Evolutionary conservation across 2,329 filamentous ascomycete species (phyloP).

Genomic region (Aspergillus melleus): DNA sequence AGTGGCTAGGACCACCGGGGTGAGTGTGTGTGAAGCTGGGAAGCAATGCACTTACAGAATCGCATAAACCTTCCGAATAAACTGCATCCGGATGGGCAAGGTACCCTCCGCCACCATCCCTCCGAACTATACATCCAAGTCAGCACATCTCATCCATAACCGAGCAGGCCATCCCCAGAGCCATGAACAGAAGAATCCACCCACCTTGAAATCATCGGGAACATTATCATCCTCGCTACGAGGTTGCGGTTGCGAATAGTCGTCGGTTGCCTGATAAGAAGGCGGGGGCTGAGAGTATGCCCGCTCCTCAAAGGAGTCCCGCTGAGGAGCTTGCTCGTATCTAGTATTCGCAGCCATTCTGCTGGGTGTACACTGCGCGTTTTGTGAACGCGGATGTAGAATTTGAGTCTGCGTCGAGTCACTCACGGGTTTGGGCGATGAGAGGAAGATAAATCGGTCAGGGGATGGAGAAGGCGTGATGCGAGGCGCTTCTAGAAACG

Average conservation of each 20-base stretch:
- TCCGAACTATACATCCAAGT: constrained; percentile 67
- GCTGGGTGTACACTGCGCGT: not conserved
- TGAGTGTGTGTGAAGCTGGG: not conserved
- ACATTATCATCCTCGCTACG: constrained; percentile 85
- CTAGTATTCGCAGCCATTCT: constrained; percentile 74
- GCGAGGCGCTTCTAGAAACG: constrained; percentile 4
- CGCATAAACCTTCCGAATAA: constrained; percentile 94
- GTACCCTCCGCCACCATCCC: constrained; percentile 91
- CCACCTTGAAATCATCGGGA: constrained; percentile 93
- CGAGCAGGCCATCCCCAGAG: not conserved
- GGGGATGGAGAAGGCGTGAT: not conserved
- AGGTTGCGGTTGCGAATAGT: constrained; percentile 64
- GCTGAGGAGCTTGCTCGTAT: constrained; percentile 79
- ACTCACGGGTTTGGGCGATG: not conserved
- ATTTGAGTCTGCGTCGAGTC: not conserved
- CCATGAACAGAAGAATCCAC: not conserved
- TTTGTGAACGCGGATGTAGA: not conserved
- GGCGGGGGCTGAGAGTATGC: constrained; percentile 76
- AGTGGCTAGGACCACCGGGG: not conserved
- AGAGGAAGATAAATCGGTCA: not conserved
- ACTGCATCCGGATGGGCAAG: constrained; percentile 94
- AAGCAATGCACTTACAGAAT: constrained; percentile 64
- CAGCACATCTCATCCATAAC: constrained; percentile 7
- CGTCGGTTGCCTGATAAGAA: constrained; percentile 69
- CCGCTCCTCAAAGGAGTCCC: constrained; percentile 77